phyloP scores from a whole-genome alignment of 1,139 yeast species.

The Hemisphaericaspora subhashii region DNA sequence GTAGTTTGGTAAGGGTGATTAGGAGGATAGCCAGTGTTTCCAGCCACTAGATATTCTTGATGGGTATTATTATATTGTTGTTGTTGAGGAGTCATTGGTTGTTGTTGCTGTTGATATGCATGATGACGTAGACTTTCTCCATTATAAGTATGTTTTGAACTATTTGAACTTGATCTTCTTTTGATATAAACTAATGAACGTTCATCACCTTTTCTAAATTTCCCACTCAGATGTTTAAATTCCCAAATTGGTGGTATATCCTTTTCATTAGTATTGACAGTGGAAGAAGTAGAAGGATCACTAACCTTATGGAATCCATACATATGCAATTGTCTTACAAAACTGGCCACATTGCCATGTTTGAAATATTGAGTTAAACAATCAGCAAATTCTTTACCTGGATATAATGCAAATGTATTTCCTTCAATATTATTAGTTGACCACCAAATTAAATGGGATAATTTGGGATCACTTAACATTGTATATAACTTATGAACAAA shows the following conservation, averaged over 20 bases:
- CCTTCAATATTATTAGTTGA: conserved; percentile 55
- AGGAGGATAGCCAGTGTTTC: not conserved
- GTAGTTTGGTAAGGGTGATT: conserved; percentile 6
- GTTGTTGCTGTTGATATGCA: conserved; percentile 1
- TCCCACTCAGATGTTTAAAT: conserved; percentile 80
- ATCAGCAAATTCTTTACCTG: conserved; percentile 50
- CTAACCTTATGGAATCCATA: conserved; percentile 55
- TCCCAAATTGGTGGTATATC: conserved; percentile 63
- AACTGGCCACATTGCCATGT: conserved; percentile 49
- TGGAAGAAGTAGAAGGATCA: conserved; percentile 25
- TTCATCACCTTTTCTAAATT: conserved; percentile 74
- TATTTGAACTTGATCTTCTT: conserved; percentile 52
- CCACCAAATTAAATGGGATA: conserved; percentile 72
- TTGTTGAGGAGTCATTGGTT: conserved; percentile 7
- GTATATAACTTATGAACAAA: conserved; percentile 63
- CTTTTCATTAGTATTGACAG: conserved; percentile 17
- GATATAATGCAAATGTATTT: conserved; percentile 62
- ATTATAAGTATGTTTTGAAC: conserved; percentile 18
- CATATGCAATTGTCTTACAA: conserved; percentile 50
- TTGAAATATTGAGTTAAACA: conserved; percentile 46
- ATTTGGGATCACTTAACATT: conserved; percentile 56
- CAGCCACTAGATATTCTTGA: conserved; percentile 1
- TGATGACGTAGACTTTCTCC: conserved; percentile 12
- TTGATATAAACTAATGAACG: conserved; percentile 64
- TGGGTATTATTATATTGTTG: conserved; percentile 9